Evolutionary conservation across 2,329 filamentous ascomycete genomes (phyloP), one percentile per base, ranked within the genome.

Genomic region (Fonsecaea nubica): DNA sequence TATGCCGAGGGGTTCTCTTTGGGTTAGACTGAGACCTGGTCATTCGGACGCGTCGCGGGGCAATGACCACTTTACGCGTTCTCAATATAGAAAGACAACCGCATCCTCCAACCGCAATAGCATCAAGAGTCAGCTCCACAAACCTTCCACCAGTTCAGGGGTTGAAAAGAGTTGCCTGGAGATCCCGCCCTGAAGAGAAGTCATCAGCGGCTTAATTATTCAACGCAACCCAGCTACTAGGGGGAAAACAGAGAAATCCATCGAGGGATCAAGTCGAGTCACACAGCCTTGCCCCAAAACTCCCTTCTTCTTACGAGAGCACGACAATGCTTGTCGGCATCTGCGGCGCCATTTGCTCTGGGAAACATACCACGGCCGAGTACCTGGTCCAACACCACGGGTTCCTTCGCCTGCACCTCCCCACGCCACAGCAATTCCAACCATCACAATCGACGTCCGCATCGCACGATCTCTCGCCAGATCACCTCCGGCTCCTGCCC

Each of bases 281-380:
- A 15, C 35, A 56, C 50, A 60, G 38, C 53, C 53, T 55, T 36
- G 53, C 10, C 30, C 12, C 35, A 18, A 12, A 1, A 9, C 13
- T 13, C 5, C 15, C 32, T 35, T 32, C 30, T 36, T 15, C 25
- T 18, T 4, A 32, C 30, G 30, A 32, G 2, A 6, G 4, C 35
- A 30, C 30, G 13, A 10, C 15, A 81, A 88, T 90, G 78, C 75
- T 84, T 58, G 79, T 85, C 68, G 83, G 83, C 30, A 75, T 85
- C 67, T 84, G 82, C 73, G 83, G 83, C 77, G 80, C 92, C 75
- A 94, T 97, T 74, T 98, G 93, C 81, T 89, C 94, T 57, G 95
- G 95, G 75, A 98, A 97, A 82, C 89, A 89, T 76, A 92, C 92
- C 9, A 92, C 98, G 71, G 93, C 93, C 65, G 87, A 92, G 62